Base-by-base conservation (phyloP, 1,284 basidiomycete genomes). In the Coniferiporia sulphurascens region DNA sequence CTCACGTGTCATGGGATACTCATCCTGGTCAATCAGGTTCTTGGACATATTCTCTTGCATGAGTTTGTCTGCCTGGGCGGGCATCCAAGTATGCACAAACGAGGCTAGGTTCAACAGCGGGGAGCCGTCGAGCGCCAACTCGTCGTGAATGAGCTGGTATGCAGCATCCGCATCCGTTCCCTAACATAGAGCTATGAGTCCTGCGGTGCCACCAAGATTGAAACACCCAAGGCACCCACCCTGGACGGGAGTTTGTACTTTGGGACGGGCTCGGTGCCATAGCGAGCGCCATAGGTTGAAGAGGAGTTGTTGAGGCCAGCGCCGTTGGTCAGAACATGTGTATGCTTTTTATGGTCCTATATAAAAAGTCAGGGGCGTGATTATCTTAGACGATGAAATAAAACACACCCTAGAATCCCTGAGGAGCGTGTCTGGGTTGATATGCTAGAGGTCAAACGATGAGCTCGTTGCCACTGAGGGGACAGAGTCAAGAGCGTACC, bases 21-120 rank as follows among this genome's bases (percentile, higher is more conserved):
- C 93, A 68, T 96, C 95, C 68, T 88, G 86, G 71, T 93, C 95
- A 54, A 95, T 93, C 55, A 95, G 74, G 71, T 95, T 95, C 74
- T 95, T 95, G 67, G 84, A 85, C 66, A 95, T 81, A 71, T 95
- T 95, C 74, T 95, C 93, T 53, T 78, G 66, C 78, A 93, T 86
- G 62, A 95, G 80, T 65, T 84, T 84, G 66, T 87, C 79, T 56
- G 84, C 84, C 67, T 84, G 73, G 59, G 77, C 72, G n/a, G 84
- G 82, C 74, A 86, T 73, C 79, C 80, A 84, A 5, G 80, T 81
- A 67, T 83, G 77, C 17, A 84, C 82, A 64, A 84, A 84, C 2
- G 88, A 91, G 0, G 95, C 95, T 32, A 98, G 77, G 73, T 97
- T 98, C 64, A 93, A 75, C 38, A 83, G 75, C 1, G 86, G 87